Evolutionary conservation across 805 yeast species (phyloP).

Genomic region (Metschnikowia kunwiensis): DNA sequence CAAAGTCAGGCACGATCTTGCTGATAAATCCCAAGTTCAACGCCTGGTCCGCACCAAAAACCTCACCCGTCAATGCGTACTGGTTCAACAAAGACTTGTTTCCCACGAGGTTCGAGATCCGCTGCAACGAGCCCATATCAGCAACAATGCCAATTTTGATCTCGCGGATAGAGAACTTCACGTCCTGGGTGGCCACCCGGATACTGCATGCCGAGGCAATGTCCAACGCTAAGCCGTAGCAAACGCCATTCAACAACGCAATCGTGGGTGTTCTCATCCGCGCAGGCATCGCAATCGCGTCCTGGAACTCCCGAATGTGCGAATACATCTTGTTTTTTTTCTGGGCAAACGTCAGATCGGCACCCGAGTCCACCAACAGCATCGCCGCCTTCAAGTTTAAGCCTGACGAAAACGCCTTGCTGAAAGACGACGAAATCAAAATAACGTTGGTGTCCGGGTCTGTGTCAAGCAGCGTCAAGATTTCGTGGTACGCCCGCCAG

Average conservation of each 20-base stretch:
- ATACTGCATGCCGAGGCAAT: conserved; percentile 57
- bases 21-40: conserved; percentile 53
- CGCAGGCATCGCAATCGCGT: conserved; percentile 47
- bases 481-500: conserved; percentile 54
- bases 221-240: conserved; percentile 68
- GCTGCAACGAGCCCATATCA: conserved; percentile 74
- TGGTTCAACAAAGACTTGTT: conserved; percentile 59
- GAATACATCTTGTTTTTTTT: conserved; percentile 29
- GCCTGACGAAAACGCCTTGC: conserved; percentile 62
- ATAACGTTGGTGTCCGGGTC: conserved; percentile 49
- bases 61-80: conserved; percentile 58
- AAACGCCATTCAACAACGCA: conserved; percentile 60
- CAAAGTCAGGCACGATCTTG: conserved; percentile 42
- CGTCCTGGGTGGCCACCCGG: conserved; percentile 52
- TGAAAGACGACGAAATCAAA: conserved; percentile 52
- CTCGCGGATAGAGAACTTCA: conserved; percentile 60
- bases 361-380: conserved; percentile 9
- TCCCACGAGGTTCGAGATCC: conserved; percentile 52
- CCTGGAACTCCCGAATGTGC: conserved; percentile 57
- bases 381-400: conserved; percentile 48
- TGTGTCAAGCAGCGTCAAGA: conserved; percentile 45
- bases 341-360: conserved; percentile 13
- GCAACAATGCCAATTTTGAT: conserved; percentile 73
- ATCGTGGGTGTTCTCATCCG: conserved; percentile 59
- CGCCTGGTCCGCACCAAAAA: conserved; percentile 56